Conservation (phyloP, 225 moss, liverwort and hornwort genomes). For the Antitrichia curtipendula region DNA sequence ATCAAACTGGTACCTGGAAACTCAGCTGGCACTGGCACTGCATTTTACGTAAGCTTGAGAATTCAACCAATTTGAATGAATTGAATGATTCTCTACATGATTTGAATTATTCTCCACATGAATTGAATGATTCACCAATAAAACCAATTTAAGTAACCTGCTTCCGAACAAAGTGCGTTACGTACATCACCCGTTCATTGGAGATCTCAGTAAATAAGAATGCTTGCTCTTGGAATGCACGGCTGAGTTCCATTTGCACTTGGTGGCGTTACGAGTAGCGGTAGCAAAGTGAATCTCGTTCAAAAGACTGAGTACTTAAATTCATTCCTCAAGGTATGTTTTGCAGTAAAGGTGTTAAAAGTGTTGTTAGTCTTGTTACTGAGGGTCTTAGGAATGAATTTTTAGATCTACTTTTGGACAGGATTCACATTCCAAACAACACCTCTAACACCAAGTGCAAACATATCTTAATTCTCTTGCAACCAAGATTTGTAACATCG, state of each 20-base stretch:
- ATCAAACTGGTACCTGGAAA: slow-evolving; percentile 50
- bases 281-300: not conserved
- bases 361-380: too few relatives aligned
- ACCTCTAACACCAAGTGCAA: too few relatives aligned
- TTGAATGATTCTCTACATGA: not conserved
- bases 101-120: not conserved
- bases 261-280: not conserved
- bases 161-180: not conserved
- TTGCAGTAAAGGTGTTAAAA: too few relatives aligned
- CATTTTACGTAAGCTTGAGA: slow-evolving; percentile 27
- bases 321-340: too few relatives aligned
- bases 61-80: not conserved
- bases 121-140: too few relatives aligned
- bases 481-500: not conserved
- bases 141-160: not conserved
- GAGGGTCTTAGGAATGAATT: too few relatives aligned
- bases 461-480: not conserved
- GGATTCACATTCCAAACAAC: too few relatives aligned
- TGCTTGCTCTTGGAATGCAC: not conserved
- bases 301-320: not conserved
- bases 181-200: not conserved
- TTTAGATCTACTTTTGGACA: too few relatives aligned
- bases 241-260: not conserved
- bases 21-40: slow-evolving; percentile 53
- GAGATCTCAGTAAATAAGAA: not conserved